A percentile compares a stretch with the other conserved stretches of the same genome.
Evolutionary conservation across 768 basidiomycete genomes (phyloP).

Genomic region (Rhizopogon vulgaris): DNA sequence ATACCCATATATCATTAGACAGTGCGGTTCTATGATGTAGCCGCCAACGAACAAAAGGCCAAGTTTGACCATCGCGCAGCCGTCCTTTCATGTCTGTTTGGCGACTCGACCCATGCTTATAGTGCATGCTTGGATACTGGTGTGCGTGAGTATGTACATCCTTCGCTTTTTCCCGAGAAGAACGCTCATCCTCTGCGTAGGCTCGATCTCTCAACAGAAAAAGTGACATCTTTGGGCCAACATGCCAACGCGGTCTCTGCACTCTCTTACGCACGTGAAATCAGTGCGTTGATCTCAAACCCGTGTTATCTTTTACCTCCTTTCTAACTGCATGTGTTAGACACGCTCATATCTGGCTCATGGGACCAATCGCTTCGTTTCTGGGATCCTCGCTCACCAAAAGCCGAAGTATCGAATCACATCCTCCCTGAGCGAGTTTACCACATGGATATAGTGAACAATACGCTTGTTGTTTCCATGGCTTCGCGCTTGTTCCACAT

Average conservation of each 20-base stretch:
- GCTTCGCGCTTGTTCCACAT: constrained; percentile 56
- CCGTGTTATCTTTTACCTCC: not conserved
- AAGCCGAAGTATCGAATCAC: constrained; percentile 51
- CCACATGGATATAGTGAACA: constrained; percentile 69
- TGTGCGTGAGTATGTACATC: constrained; percentile 63
- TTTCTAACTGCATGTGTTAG: constrained; percentile 29
- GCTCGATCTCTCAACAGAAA: constrained; percentile 61
- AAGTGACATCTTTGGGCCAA: constrained; percentile 67
- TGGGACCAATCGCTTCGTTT: constrained; percentile 89
- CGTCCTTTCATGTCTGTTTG: constrained; percentile 77
- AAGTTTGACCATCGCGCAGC: constrained; percentile 88
- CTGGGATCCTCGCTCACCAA: constrained; percentile 73
- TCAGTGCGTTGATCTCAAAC: constrained; percentile 40
- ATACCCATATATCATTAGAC: constrained; percentile 43
- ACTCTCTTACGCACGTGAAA: constrained; percentile 62
- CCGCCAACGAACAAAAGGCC: constrained; percentile 58
- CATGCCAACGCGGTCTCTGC: constrained; percentile 78
- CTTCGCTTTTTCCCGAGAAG: not conserved
- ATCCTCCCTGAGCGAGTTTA: constrained; percentile 81
- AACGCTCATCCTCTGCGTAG: constrained; percentile 30
- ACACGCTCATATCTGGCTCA: constrained; percentile 75
- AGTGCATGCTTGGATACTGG: constrained; percentile 86
- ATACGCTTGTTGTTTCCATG: constrained; percentile 88
- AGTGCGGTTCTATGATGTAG: constrained; percentile 50
- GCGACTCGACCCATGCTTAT: constrained; percentile 60